phyloP scores from a whole-genome alignment of 139 green algal species.

The Pleodorina starrii region DNA sequence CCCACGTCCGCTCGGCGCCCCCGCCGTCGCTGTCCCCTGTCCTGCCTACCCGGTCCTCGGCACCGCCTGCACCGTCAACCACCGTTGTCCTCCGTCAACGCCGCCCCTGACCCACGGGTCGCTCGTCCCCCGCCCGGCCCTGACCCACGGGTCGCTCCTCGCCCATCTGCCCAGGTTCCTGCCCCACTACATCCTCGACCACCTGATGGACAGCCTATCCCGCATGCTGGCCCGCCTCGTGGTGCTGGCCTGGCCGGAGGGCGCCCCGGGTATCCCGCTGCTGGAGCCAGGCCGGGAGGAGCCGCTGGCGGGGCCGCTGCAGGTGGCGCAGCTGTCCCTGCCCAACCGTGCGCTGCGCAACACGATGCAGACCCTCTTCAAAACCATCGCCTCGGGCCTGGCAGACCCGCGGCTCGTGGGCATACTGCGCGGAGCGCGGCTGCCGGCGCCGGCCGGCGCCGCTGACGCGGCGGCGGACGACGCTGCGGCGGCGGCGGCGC shows the following conservation, averaged over 20 bases:
- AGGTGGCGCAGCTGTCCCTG: not conserved
- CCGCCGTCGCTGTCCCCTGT: too few species aligned
- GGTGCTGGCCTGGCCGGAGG: slow-evolving; percentile 40
- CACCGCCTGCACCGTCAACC: too few species aligned
- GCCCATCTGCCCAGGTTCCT: slow-evolving; percentile 19
- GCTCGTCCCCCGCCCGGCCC: too few species aligned
- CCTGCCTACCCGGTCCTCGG: too few species aligned
- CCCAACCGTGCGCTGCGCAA: slow-evolving; percentile 42
- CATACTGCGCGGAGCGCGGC: not conserved
- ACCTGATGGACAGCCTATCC: not conserved
- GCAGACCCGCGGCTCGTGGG: not conserved
- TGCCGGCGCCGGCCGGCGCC: not conserved
- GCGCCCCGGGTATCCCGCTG: not conserved
- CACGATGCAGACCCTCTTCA: not conserved
- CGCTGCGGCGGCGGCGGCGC: not conserved
- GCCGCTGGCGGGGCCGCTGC: not conserved
- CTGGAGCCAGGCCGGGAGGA: not conserved
- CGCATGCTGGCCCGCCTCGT: not conserved
- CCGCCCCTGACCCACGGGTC: too few species aligned
- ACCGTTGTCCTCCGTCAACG: too few species aligned
- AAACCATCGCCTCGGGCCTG: not conserved
- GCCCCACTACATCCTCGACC: slow-evolving; percentile 39
- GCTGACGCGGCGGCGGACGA: not conserved
- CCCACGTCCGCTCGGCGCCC: too few species aligned
- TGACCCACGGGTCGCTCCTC: too few species aligned